Percentiles rank a stretch among this genome's conserved stretches.
Evolutionary conservation across 495 filamentous ascomycete species (phyloP).

Genomic region (Penicillium dipodomyicola): DNA sequence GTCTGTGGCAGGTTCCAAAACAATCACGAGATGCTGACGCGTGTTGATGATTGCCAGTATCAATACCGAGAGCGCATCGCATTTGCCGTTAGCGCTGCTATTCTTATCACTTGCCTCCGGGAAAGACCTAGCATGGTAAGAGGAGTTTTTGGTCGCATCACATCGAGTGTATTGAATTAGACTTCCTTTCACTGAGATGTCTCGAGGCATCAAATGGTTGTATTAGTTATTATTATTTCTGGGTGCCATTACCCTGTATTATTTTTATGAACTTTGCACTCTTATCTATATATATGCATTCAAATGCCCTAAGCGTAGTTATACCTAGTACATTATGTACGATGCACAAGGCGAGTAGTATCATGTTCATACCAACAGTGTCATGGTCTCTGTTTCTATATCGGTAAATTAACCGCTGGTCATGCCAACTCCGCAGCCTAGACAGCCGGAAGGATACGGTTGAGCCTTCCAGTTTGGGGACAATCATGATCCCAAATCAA

Average conservation of each 20-base stretch:
- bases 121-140: slow-evolving; percentile 66
- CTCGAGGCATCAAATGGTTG: neutral
- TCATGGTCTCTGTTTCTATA: neutral
- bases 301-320: neutral
- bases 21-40: slow-evolving; percentile 25
- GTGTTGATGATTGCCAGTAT: slow-evolving; percentile 46
- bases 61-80: slow-evolving; percentile 72
- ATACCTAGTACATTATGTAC: neutral
- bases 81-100: slow-evolving; percentile 71
- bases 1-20: slow-evolving; percentile 10
- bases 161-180: slow-evolving; percentile 53
- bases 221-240: slow-evolving; percentile 15
- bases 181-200: neutral
- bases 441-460: neutral
- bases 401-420: neutral
- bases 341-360: neutral
- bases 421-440: neutral
- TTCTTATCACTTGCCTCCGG: slow-evolving; percentile 68
- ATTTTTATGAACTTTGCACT: neutral
- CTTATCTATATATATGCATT: neutral
- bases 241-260: neutral
- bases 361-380: neutral
- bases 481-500: neutral
- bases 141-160: slow-evolving; percentile 69
- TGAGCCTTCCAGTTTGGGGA: neutral